A percentile compares a stretch with the other conserved stretches of the same genome.
Conservation (phyloP, 148 eudicot species). For the Simmondsia chinensis region DNA sequence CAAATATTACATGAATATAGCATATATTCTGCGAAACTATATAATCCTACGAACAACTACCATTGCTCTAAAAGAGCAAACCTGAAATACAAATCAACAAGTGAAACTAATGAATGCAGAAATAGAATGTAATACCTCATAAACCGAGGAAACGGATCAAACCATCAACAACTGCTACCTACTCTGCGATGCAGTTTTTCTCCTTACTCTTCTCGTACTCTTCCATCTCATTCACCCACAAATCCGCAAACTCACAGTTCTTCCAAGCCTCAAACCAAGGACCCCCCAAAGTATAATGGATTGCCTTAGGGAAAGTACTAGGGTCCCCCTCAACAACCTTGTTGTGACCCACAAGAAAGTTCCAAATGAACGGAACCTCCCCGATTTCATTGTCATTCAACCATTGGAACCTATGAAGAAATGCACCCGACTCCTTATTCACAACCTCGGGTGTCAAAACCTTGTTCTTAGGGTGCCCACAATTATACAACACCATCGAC, state of each 20-base stretch:
- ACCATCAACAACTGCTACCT: neutral
- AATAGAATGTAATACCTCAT: neutral
- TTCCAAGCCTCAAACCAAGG: conserved; percentile 98
- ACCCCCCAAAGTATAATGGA: conserved; percentile 92
- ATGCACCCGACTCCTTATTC: conserved; percentile 63
- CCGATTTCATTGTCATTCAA: conserved; percentile 85
- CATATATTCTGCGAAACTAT: no score
- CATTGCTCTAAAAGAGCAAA: no score
- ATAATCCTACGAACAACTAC: no score
- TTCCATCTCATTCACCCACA: conserved; percentile 46
- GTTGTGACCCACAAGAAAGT: conserved; percentile 95
- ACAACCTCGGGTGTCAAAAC: conserved; percentile 64
- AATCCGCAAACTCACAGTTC: conserved; percentile 75
- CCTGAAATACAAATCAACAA: no score
- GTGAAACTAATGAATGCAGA: no score
- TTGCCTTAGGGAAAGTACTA: conserved; percentile 57
- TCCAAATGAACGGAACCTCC: conserved; percentile 79
- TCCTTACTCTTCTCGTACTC: conserved; percentile 14
- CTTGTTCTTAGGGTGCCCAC: conserved; percentile 74
- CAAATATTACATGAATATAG: no score
- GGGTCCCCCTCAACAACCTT: conserved; percentile 51
- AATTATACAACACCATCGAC: conserved; percentile 92
- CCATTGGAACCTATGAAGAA: conserved; percentile 86
- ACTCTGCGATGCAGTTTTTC: neutral
- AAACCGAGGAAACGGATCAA: neutral